Percentiles rank a stretch among this genome's conserved stretches.
Conservation (phyloP, 2,329 filamentous ascomycete genomes). For the Calonectria multiphialidica region DNA sequence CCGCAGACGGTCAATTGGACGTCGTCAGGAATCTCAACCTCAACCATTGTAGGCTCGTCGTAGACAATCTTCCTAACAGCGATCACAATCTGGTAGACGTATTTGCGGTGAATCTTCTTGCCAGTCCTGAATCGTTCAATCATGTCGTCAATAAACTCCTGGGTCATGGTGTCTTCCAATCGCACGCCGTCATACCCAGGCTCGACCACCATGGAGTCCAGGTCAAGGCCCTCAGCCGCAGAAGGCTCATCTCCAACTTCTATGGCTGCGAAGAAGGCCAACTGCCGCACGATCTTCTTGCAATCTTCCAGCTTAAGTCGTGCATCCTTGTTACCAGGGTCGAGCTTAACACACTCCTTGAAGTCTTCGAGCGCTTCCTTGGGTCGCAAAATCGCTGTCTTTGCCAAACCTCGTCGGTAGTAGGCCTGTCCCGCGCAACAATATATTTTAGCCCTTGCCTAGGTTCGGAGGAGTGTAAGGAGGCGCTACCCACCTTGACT, state of each 20-base stretch:
- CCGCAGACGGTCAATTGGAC: constrained; percentile 92
- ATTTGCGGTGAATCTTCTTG: constrained; percentile 96
- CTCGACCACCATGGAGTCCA: constrained; percentile 88
- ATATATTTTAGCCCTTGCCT: constrained; percentile 17
- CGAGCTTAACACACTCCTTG: constrained; percentile 88
- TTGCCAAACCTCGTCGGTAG: constrained; percentile 91
- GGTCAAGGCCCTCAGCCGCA: constrained; percentile 88
- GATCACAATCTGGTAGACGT: constrained; percentile 95
- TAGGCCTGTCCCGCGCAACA: constrained; percentile 73
- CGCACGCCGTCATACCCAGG: constrained; percentile 86
- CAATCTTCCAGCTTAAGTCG: constrained; percentile 92
- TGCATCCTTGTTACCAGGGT: constrained; percentile 89
- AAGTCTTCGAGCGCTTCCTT: constrained; percentile 93
- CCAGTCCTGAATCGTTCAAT: constrained; percentile 94
- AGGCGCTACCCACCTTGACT: constrained; percentile 76
- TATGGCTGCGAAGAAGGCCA: constrained; percentile 95
- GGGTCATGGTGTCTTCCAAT: constrained; percentile 87
- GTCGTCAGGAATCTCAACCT: constrained; percentile 83
- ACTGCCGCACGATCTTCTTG: constrained; percentile 91
- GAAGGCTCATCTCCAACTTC: constrained; percentile 94
- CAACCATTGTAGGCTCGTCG: constrained; percentile 96
- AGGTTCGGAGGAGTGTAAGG: not conserved
- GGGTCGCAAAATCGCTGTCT: constrained; percentile 90
- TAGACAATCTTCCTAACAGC: constrained; percentile 91
- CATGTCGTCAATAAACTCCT: constrained; percentile 98